A percentile compares a stretch with the other conserved stretches of the same genome.
These are phyloP conservation scores for Sclerotinia sclerotiorum DNA, from an alignment of 2,329 filamentous ascomycete species.

Conservation along the genomic window DNA sequence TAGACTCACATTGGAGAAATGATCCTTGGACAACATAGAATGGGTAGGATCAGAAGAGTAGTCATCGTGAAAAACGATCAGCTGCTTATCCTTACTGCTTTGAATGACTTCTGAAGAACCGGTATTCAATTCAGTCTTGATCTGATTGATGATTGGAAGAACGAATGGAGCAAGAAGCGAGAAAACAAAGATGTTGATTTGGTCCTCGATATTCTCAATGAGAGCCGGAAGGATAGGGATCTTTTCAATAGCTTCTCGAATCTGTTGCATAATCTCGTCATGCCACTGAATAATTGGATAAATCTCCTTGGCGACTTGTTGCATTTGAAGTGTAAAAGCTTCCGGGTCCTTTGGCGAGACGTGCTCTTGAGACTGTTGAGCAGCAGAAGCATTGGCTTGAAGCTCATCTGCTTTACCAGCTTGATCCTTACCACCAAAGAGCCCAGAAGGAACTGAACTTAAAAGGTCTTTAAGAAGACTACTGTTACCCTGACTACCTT, in stretches of 20 bases:
- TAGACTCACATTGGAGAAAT: slow-evolving; percentile 58
- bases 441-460: slow-evolving; percentile 75
- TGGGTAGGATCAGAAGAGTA: slow-evolving; percentile 79
- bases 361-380: slow-evolving; percentile 71
- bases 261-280: slow-evolving; percentile 79
- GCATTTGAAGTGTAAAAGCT: slow-evolving; percentile 76
- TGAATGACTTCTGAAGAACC: slow-evolving; percentile 86
- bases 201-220: slow-evolving; percentile 82
- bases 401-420: slow-evolving; percentile 76
- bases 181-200: slow-evolving; percentile 87
- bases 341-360: slow-evolving; percentile 80
- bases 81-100: slow-evolving; percentile 79
- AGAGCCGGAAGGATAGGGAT: slow-evolving; percentile 84
- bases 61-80: slow-evolving; percentile 82
- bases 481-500: slow-evolving; percentile 62
- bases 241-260: slow-evolving; percentile 75
- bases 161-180: slow-evolving; percentile 87
- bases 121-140: slow-evolving; percentile 82
- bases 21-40: slow-evolving; percentile 94
- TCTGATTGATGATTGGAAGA: slow-evolving; percentile 79
- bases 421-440: slow-evolving; percentile 75
- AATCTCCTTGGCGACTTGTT: slow-evolving; percentile 72
- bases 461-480: slow-evolving; percentile 77
- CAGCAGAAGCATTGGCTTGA: slow-evolving; percentile 69
- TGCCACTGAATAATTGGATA: slow-evolving; percentile 91